Conservation (phyloP, 192 early-diverging fungal genomes). For the Coemansia sp. region DNA sequence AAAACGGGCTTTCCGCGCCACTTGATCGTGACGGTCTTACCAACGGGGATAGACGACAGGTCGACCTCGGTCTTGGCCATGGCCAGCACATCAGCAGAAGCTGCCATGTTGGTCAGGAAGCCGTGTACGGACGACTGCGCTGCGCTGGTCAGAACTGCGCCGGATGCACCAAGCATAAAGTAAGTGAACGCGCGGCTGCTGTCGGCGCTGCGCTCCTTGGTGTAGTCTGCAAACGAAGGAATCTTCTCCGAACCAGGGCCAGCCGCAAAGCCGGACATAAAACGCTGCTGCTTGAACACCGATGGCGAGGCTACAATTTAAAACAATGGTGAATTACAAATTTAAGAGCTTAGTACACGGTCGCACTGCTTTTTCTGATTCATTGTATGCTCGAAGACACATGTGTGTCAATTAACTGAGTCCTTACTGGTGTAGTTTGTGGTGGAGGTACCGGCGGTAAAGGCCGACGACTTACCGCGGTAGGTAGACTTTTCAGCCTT, state of each 20-base stretch:
- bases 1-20: conserved; percentile 99
- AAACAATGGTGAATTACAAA: neutral
- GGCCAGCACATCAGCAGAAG: conserved; percentile 97
- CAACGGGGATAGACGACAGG: conserved; percentile 86
- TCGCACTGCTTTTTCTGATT: neutral
- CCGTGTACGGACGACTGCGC: conserved; percentile 86
- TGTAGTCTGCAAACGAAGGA: conserved; percentile 77
- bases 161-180: conserved; percentile 90
- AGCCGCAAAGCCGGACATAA: conserved; percentile 55
- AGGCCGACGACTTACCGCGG: conserved; percentile 32
- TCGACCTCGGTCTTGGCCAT: conserved; percentile 98
- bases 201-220: conserved; percentile 61
- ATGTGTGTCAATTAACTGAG: neutral
- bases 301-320: conserved; percentile 24
- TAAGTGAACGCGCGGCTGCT: conserved; percentile 82
- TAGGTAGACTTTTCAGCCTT: conserved; percentile 27
- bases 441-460: conserved; percentile 25
- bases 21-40: conserved; percentile 96
- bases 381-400: neutral
- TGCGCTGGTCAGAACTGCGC: conserved; percentile 74
- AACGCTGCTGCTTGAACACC: conserved; percentile 50
- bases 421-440: conserved; percentile 45
- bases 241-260: conserved; percentile 62
- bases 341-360: too few species aligned
- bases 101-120: conserved; percentile 80